Evolutionary conservation across 768 basidiomycete genomes (phyloP).

Genomic region (Cubamyces sp.): DNA sequence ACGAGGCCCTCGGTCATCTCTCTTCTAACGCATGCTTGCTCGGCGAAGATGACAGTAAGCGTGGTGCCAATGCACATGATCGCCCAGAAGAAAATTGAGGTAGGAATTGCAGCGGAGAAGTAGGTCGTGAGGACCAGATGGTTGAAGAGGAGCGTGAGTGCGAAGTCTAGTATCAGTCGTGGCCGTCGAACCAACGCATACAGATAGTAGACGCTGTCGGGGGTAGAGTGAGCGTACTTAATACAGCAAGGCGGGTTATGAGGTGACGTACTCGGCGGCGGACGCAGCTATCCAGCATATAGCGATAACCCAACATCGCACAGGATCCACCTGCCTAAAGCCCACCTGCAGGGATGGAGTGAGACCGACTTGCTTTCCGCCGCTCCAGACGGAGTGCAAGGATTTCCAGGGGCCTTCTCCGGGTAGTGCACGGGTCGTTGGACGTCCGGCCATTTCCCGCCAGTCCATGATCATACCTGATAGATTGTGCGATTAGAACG

Average conservation of each 20-base stretch:
- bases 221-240: slow-evolving; percentile 16
- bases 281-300: slow-evolving; percentile 84
- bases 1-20: slow-evolving; percentile 90
- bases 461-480: slow-evolving; percentile 95
- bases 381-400: slow-evolving; percentile 78
- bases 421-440: slow-evolving; percentile 70
- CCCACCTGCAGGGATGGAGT: slow-evolving; percentile 53
- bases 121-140: slow-evolving; percentile 95
- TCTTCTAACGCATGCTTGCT: slow-evolving; percentile 88
- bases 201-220: slow-evolving; percentile 76
- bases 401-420: slow-evolving; percentile 69
- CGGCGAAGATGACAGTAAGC: slow-evolving; percentile 79
- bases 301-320: slow-evolving; percentile 90
- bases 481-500: not conserved
- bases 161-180: slow-evolving; percentile 93
- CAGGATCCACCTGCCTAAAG: slow-evolving; percentile 74
- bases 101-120: slow-evolving; percentile 81
- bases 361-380: slow-evolving; percentile 73
- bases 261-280: slow-evolving; percentile 74
- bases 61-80: slow-evolving; percentile 72
- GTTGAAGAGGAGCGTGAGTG: slow-evolving; percentile 87
- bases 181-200: slow-evolving; percentile 89
- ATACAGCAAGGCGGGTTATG: slow-evolving; percentile 5
- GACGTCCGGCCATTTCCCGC: slow-evolving; percentile 89
- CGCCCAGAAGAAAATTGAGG: slow-evolving; percentile 92